Conservation (phyloP, 192 early-diverging fungal genomes). For the Mortierella claussenii region DNA sequence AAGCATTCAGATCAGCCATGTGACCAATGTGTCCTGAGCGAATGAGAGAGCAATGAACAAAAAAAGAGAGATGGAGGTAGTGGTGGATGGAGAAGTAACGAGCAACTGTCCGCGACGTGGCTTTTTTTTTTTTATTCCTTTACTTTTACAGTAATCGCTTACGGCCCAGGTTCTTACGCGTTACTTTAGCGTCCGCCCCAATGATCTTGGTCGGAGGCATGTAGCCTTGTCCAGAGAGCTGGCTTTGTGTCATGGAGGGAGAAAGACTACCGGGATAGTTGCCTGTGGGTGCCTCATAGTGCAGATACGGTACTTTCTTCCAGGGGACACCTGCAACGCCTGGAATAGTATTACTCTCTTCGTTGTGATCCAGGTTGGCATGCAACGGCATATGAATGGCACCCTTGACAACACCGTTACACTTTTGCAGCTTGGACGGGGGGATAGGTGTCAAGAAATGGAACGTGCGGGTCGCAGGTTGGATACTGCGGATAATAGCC, state of each 20-base stretch:
- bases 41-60: background rate
- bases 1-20: slow-evolving; percentile 14
- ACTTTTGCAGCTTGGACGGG: slow-evolving; percentile 38
- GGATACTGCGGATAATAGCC: slow-evolving; percentile 74
- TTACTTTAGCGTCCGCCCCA: slow-evolving; percentile 39
- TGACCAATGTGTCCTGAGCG: background rate
- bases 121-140: background rate
- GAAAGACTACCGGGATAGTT: slow-evolving; percentile 19
- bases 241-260: too few relatives aligned
- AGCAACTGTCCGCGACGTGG: too few relatives aligned
- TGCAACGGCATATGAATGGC: slow-evolving; percentile 62
- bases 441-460: slow-evolving; percentile 68
- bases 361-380: slow-evolving; percentile 55
- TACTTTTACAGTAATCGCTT: slow-evolving; percentile 19
- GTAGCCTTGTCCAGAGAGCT: slow-evolving; percentile 17
- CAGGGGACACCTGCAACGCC: slow-evolving; percentile 61
- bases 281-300: slow-evolving; percentile 37
- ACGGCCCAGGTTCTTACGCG: slow-evolving; percentile 41
- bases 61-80: background rate
- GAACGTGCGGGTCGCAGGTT: slow-evolving; percentile 61
- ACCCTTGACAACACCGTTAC: slow-evolving; percentile 63
- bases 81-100: background rate
- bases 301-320: slow-evolving; percentile 63
- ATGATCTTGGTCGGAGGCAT: slow-evolving; percentile 35
- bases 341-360: slow-evolving; percentile 18